These are phyloP conservation scores for Nicotiana otophora DNA, from an alignment of 257 asterid species.

Conservation along the genomic window DNA sequence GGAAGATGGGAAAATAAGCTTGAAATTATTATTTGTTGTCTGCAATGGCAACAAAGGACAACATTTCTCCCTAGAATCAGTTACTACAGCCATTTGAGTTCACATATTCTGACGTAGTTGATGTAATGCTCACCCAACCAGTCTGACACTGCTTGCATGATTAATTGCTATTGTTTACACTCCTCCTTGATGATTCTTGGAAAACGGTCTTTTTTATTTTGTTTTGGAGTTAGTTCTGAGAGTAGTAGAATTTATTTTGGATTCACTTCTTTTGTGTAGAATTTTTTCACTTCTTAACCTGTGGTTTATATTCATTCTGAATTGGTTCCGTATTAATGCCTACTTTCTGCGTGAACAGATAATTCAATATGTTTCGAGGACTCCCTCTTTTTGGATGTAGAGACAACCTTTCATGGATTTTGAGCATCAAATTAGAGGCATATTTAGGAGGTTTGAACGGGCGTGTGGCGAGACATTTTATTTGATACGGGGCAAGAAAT, in stretches of 20 bases:
- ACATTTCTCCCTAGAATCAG: conserved; percentile 18
- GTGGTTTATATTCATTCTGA: background rate
- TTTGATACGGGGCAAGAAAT: too few species aligned
- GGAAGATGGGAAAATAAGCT: too few species aligned
- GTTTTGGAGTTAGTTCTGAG: background rate
- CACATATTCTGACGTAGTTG: conserved; percentile 7
- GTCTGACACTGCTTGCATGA: background rate
- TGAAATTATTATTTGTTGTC: conserved; percentile 21
- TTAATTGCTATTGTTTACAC: background rate
- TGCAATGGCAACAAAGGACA: conserved; percentile 29
- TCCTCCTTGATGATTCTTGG: background rate
- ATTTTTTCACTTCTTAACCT: background rate
- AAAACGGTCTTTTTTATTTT: background rate
- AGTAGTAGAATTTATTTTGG: background rate
- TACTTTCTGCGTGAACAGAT: background rate
- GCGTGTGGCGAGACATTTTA: too few species aligned
- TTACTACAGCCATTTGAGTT: background rate
- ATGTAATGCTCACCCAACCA: conserved; percentile 28
- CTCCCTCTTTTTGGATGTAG: background rate
- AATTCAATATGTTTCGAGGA: background rate
- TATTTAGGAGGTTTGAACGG: background rate
- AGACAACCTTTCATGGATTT: background rate
- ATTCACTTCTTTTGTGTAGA: background rate
- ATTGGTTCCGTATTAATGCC: background rate
- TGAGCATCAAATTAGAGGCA: background rate